phyloP scores from a whole-genome alignment of 2,329 filamentous ascomycete genomes.

The Fusarium dlaminii region DNA sequence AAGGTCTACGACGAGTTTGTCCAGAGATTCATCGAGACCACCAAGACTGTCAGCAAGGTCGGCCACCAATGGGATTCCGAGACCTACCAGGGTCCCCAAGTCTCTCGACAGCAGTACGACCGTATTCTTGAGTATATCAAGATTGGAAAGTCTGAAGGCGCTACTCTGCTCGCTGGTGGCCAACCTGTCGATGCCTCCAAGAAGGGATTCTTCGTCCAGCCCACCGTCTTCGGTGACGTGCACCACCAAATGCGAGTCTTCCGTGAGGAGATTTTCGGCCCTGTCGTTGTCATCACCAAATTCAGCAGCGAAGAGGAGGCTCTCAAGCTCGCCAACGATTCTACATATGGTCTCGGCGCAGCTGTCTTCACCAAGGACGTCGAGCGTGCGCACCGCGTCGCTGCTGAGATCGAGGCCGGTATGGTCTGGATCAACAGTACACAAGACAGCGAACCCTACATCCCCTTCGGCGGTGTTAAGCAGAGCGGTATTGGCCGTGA shows the following conservation, averaged over 20 bases:
- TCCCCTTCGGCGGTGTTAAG: constrained; percentile 43
- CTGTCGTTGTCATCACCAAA: constrained; percentile 82
- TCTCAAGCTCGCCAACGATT: constrained; percentile 76
- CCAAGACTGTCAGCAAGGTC: constrained; percentile 57
- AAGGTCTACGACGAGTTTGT: constrained; percentile 86
- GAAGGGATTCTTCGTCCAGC: constrained; percentile 87
- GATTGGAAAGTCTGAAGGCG: constrained; percentile 44
- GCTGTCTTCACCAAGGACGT: constrained; percentile 83
- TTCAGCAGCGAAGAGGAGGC: constrained; percentile 83
- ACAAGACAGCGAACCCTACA: constrained; percentile 40
- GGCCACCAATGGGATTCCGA: constrained; percentile 45
- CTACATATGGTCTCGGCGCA: constrained; percentile 80
- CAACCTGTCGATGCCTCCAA: constrained; percentile 62
- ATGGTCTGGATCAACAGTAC: constrained; percentile 62
- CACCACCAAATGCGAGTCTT: constrained; percentile 79
- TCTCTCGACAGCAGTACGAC: constrained; percentile 73
- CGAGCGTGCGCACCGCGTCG: constrained; percentile 81
- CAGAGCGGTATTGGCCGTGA: constrained; percentile 43
- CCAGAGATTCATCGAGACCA: constrained; percentile 77
- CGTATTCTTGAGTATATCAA: constrained; percentile 71
- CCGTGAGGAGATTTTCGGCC: constrained; percentile 90
- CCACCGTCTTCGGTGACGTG: constrained; percentile 83
- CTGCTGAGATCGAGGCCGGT: constrained; percentile 77
- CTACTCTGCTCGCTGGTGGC: constrained; percentile 43
- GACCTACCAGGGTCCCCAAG: constrained; percentile 54